Base-by-base conservation (phyloP, 257 asterid species). In the Dorcoceras hygrometricum region DNA sequence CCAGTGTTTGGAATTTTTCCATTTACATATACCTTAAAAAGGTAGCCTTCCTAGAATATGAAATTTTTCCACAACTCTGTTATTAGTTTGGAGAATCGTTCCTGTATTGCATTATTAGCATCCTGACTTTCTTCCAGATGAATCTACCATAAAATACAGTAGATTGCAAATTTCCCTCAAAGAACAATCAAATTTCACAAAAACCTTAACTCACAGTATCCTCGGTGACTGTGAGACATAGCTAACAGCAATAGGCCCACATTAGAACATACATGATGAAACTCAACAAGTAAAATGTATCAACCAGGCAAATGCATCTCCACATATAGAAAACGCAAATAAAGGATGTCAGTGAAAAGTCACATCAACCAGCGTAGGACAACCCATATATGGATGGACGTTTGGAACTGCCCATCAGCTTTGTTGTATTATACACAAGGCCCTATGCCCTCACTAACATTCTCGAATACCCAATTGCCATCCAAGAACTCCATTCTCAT, bases 71-170 rank as follows among this genome's bases (percentile, higher is more conserved):
- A 56, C 23, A n/a, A 31, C 54, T 57, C 27, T 59, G n/a, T 23
- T 31, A 54, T 26, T 29, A 23, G 27, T 18, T 14, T 24, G 23
- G 27, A 43, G 56, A 66, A 51, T 4, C 54, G 46, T 59, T 31
- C 36, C 61, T 59, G 28, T 4, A 50, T 23, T 62, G 29, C 26
- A 18, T 9, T 20, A 23, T 61, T 31, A 66, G 65, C 67, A 57
- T 58, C 66, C 59, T 10, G 31, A 34, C 39, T 50, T 58, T 32
- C 68, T 55, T 43, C 23, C 23, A 29, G 39, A 27, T 61, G 36
- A 62, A 67, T 61, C 48, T 25, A 65, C 57, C 57, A 46, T 53
- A 65, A 73, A 59, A 18, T 34, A 65, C 9, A 5, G 59, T 55
- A 11, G 23, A 31, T 11, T 4, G 36, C 12, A 28, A 69, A 48